Conservation (phyloP, 352 stramenopile genomes). For the Globisporangium orthogonon region DNA sequence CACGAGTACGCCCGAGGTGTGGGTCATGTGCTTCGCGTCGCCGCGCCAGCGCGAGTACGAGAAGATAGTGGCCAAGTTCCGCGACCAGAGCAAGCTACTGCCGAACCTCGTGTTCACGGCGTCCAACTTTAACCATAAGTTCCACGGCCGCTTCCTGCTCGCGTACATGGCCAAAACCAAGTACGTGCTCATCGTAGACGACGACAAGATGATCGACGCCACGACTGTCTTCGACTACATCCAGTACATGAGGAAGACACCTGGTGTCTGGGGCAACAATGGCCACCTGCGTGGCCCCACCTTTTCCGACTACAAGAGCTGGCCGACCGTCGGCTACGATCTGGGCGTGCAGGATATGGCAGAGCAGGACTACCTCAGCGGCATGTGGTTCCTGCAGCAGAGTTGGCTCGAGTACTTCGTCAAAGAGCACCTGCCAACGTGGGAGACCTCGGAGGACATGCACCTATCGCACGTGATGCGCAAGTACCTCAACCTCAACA, state of each 20-base stretch:
- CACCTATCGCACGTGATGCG: constrained; percentile 55
- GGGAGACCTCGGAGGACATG: constrained; percentile 55
- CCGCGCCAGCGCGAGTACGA: constrained; percentile 34
- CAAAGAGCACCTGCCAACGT: constrained; percentile 43
- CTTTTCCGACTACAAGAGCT: constrained; percentile 47
- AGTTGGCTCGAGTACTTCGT: constrained; percentile 61
- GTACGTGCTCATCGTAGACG: constrained; percentile 43
- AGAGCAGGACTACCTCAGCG: constrained; percentile 54
- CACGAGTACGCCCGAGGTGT: constrained; percentile 27
- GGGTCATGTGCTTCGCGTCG: constrained; percentile 62
- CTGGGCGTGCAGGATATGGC: constrained; percentile 22
- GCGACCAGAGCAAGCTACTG: constrained; percentile 12
- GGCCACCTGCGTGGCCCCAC: constrained; percentile 33
- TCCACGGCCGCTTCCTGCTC: constrained; percentile 41
- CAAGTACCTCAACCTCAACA: constrained; percentile 64
- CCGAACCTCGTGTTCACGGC: constrained; percentile 30
- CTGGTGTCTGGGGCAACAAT: constrained; percentile 45
- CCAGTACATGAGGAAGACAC: constrained; percentile 30
- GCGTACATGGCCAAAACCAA: constrained; percentile 51
- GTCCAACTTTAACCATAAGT: constrained; percentile 49
- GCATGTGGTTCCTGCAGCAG: constrained; percentile 63
- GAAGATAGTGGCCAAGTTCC: constrained; percentile 26
- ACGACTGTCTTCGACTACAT: constrained; percentile 38
- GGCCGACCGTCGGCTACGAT: constrained; percentile 28
- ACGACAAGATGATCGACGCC: constrained; percentile 38